These are phyloP conservation scores for Stephanodiscus minutulus DNA, from an alignment of 108 stramenopile species.

Conservation along the genomic window DNA sequence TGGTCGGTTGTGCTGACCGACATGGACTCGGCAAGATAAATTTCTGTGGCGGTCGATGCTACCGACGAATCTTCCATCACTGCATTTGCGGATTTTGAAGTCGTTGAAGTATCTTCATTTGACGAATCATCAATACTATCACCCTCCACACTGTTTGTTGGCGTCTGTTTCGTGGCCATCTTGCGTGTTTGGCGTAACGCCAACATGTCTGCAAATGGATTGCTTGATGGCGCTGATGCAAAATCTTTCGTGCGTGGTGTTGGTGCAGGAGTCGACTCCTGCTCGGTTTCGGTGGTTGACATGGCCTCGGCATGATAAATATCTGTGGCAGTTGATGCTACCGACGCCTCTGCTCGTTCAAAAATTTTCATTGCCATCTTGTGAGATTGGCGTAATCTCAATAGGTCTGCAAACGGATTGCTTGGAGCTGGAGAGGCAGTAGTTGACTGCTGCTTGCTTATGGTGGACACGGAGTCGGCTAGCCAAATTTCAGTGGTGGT, in stretches of 20 bases:
- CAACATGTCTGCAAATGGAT: not conserved
- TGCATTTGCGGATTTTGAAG: not conserved
- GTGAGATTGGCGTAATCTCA: slow-evolving; percentile 6
- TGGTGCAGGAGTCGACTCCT: not conserved
- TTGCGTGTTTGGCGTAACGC: slow-evolving; percentile 2
- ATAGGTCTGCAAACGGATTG: slow-evolving; percentile 8
- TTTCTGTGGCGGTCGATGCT: slow-evolving; percentile 3
- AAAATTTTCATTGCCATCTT: not conserved
- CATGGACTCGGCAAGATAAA: not conserved
- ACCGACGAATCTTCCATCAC: not conserved
- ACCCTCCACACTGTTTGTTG: not conserved
- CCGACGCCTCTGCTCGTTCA: not conserved
- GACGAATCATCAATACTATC: not conserved
- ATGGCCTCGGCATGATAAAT: not conserved
- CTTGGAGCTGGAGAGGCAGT: not conserved
- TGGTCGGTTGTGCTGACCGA: not conserved
- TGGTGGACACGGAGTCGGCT: not conserved
- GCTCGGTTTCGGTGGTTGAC: not conserved
- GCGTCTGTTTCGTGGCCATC: not conserved
- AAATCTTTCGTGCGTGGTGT: not conserved
- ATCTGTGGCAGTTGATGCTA: not conserved
- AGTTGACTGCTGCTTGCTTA: not conserved
- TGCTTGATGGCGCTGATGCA: not conserved
- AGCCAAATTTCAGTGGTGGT: not conserved
- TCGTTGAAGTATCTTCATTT: not conserved